Percentiles rank a stretch among this genome's conserved stretches.
Conservation (phyloP, 1,284 basidiomycete genomes). For the Erythrobasidium hasegawianum region DNA sequence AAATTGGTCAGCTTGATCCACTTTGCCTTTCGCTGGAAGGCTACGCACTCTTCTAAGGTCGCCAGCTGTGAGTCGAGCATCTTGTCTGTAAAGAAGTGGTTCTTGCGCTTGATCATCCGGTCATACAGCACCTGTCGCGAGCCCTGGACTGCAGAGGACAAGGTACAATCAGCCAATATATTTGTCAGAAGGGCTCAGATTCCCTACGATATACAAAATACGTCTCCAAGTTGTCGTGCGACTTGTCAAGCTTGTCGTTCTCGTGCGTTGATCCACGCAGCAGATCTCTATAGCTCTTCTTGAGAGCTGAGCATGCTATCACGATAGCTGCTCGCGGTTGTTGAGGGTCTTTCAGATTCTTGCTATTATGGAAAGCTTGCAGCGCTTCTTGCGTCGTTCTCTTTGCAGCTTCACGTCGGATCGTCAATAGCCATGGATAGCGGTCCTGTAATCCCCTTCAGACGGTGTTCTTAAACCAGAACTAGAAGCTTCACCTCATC, state of each 20-base stretch:
- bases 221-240: slow-evolving; percentile 55
- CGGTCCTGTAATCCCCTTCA: slow-evolving; percentile 56
- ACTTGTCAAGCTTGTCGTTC: slow-evolving; percentile 36
- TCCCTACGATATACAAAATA: slow-evolving; percentile 67
- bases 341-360: slow-evolving; percentile 40
- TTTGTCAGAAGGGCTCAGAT: neutral
- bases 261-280: slow-evolving; percentile 57
- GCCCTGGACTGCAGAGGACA: slow-evolving; percentile 57
- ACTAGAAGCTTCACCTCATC: slow-evolving; percentile 56
- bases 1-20: neutral
- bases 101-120: slow-evolving; percentile 66
- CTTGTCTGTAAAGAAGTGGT: slow-evolving; percentile 81
- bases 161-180: neutral
- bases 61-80: slow-evolving; percentile 84
- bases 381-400: slow-evolving; percentile 38
- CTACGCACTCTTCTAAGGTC: slow-evolving; percentile 59
- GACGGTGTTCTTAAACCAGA: neutral
- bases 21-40: neutral
- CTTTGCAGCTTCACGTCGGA: slow-evolving; percentile 61
- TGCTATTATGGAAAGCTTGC: slow-evolving; percentile 42
- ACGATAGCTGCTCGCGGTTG: slow-evolving; percentile 59
- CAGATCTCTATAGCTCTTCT: slow-evolving; percentile 72
- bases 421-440: slow-evolving; percentile 74
- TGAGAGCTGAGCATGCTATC: slow-evolving; percentile 83
- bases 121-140: slow-evolving; percentile 60